Percentiles rank a stretch among this genome's conserved stretches.
Evolutionary conservation across 2,329 filamentous ascomycete genomes (phyloP).

Genomic region (Cadophora malorum): DNA sequence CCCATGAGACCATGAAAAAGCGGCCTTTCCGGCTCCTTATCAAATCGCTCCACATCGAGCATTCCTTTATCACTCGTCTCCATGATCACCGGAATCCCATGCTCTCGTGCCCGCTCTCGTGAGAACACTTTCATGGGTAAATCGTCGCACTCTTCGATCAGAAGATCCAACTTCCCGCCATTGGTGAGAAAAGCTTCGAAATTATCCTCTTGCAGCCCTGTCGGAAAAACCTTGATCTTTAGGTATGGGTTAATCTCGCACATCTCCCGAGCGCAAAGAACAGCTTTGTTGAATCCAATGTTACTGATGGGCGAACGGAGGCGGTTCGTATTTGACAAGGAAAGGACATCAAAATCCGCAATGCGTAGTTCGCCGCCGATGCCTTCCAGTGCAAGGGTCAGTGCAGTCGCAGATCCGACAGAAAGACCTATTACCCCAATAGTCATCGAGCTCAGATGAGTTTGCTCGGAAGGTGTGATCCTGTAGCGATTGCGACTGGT

Average conservation of each 20-base stretch:
- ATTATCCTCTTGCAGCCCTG: background rate
- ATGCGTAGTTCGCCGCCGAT: background rate
- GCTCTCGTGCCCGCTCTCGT: background rate
- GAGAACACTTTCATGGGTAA: background rate
- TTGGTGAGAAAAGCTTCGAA: background rate
- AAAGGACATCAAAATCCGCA: background rate
- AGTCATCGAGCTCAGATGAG: background rate
- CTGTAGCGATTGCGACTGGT: background rate
- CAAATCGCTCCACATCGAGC: background rate
- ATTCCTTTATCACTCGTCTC: background rate
- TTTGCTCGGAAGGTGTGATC: background rate
- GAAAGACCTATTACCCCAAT: background rate
- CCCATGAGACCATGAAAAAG: background rate
- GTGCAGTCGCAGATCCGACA: background rate
- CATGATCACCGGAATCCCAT: background rate
- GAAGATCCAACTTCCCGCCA: background rate
- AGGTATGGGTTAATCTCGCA: background rate
- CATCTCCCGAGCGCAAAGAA: background rate
- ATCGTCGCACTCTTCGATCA: background rate
- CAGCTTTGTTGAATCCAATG: background rate
- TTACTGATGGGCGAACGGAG: background rate
- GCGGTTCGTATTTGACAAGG: background rate
- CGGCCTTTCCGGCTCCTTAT: background rate
- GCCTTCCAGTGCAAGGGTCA: background rate
- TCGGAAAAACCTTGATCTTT: background rate